phyloP scores from a whole-genome alignment of 2,329 filamentous ascomycete genomes.

The Phoma sp. region DNA sequence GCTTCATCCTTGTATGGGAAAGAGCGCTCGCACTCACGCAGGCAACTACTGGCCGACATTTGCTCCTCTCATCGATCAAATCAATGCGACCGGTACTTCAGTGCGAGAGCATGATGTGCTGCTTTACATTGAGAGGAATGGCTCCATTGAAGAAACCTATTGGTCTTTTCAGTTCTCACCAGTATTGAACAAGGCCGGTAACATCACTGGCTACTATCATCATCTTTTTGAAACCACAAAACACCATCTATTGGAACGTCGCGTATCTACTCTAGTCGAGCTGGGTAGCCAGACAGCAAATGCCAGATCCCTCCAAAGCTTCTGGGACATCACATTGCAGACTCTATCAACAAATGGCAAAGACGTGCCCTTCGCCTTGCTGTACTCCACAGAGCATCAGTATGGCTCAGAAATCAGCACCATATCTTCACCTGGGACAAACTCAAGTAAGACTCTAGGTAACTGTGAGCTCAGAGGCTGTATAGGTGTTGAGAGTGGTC shows the following conservation, averaged over 20 bases:
- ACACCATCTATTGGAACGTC: constrained; percentile 36
- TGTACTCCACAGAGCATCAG: constrained; percentile 30
- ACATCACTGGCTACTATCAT: constrained; percentile 75
- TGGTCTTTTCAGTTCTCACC: constrained; percentile 82
- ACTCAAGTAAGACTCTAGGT: constrained; percentile 4
- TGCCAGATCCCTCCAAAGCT: constrained; percentile 70
- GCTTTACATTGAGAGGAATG: constrained; percentile 70
- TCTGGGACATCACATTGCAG: constrained; percentile 71
- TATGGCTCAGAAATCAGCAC: constrained; percentile 20
- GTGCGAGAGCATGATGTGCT: constrained; percentile 67
- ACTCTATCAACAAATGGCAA: constrained; percentile 73
- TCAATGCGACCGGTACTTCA: constrained; percentile 29
- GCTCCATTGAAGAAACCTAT: constrained; percentile 75
- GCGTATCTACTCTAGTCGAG: constrained; percentile 60
- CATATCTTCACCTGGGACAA: constrained; percentile 24
- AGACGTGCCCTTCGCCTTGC: constrained; percentile 35
- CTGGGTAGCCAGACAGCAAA: constrained; percentile 73
- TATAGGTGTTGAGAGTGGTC: constrained; percentile 29
- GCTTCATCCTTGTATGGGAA: constrained; percentile 64
- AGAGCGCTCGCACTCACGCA: constrained; percentile 63
- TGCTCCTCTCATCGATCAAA: constrained; percentile 28
- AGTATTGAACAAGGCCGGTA: constrained; percentile 70
- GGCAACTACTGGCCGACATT: constrained; percentile 65
- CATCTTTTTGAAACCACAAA: constrained; percentile 78
- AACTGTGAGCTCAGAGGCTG: constrained; percentile 34